These are phyloP conservation scores for Piper longum DNA, from an alignment of 164 flowering plant species.

Conservation along the genomic window DNA sequence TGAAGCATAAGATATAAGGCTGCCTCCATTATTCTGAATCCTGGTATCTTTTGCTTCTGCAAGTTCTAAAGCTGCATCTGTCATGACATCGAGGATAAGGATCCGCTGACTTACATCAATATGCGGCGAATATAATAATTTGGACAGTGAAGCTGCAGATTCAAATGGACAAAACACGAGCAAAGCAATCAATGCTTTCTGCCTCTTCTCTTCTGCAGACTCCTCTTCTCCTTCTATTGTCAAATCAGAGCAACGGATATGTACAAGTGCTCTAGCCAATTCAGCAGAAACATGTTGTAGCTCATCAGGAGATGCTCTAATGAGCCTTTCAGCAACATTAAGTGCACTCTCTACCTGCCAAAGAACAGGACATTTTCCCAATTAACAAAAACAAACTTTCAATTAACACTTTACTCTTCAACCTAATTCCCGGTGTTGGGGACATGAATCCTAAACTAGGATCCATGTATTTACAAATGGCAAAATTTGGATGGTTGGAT, in stretches of 20 bases:
- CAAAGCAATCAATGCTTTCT: conserved; percentile 64
- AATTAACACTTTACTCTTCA: no score
- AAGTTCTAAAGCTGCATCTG: conserved; percentile 86
- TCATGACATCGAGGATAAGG: conserved; percentile 88
- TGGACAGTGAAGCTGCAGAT: conserved; percentile 55
- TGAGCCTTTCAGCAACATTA: conserved; percentile 79
- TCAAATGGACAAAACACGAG: conserved; percentile 61
- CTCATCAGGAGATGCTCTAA: conserved; percentile 89
- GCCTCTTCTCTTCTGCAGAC: conserved; percentile 84
- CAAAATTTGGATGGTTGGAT: no score
- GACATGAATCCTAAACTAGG: no score
- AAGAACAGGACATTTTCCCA: not conserved
- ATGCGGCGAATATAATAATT: conserved; percentile 71
- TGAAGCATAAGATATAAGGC: conserved; percentile 44
- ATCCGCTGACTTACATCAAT: conserved; percentile 85
- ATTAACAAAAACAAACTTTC: not conserved
- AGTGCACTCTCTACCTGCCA: conserved; percentile 81
- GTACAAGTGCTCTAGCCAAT: conserved; percentile 69
- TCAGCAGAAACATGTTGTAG: conserved; percentile 62
- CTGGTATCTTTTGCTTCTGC: conserved; percentile 33
- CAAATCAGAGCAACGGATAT: conserved; percentile 78
- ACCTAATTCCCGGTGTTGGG: no score
- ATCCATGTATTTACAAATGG: no score
- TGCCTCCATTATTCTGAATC: conserved; percentile 19
- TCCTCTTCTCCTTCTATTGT: conserved; percentile 90